These are phyloP conservation scores for Endoconidiophora laricicola DNA, from an alignment of 2,329 filamentous ascomycete species.

Conservation along the genomic window DNA sequence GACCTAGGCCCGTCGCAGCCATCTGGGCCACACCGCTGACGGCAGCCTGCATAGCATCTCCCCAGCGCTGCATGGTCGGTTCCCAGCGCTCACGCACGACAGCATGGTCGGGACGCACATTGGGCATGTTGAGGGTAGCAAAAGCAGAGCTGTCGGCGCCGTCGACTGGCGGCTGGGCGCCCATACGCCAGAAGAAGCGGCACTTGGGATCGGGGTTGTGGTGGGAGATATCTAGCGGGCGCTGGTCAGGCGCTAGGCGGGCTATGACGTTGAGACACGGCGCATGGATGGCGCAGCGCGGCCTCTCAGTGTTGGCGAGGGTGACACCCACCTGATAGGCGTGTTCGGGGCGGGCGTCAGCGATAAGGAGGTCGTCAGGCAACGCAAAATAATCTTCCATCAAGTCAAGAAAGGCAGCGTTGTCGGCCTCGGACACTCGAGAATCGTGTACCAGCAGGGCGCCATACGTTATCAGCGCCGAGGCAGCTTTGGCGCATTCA, in stretches of 20 bases:
- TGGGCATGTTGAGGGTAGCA: conserved; percentile 36
- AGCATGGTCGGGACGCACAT: conserved; percentile 34
- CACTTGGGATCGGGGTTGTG: conserved; percentile 45
- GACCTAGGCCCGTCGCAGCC: conserved; percentile 38
- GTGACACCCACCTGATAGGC: conserved; percentile 46
- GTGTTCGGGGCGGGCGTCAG: conserved; percentile 39
- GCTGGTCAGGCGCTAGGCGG: conserved; percentile 35
- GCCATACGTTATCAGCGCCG: conserved; percentile 41
- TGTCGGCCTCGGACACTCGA: conserved; percentile 38
- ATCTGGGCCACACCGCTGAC: conserved; percentile 42
- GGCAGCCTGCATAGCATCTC: conserved; percentile 41
- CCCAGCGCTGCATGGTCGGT: conserved; percentile 40
- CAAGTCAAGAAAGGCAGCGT: conserved; percentile 40
- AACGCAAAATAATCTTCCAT: conserved; percentile 51
- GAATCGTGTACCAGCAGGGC: conserved; percentile 44
- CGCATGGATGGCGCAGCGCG: conserved; percentile 45
- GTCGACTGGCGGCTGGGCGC: conserved; percentile 27
- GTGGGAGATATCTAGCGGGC: conserved; percentile 39
- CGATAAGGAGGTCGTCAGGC: conserved; percentile 27
- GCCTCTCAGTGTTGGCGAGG: conserved; percentile 46
- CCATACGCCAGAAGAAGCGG: conserved; percentile 47
- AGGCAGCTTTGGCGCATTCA: conserved; percentile 37
- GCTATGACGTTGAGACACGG: conserved; percentile 40
- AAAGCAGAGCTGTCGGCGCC: conserved; percentile 32
- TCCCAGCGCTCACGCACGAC: conserved; percentile 35